A percentile compares a stretch with the other conserved stretches of the same genome.
These are phyloP conservation scores for Apiospora aurea DNA, from an alignment of 2,329 filamentous ascomycete genomes.

Conservation along the genomic window DNA sequence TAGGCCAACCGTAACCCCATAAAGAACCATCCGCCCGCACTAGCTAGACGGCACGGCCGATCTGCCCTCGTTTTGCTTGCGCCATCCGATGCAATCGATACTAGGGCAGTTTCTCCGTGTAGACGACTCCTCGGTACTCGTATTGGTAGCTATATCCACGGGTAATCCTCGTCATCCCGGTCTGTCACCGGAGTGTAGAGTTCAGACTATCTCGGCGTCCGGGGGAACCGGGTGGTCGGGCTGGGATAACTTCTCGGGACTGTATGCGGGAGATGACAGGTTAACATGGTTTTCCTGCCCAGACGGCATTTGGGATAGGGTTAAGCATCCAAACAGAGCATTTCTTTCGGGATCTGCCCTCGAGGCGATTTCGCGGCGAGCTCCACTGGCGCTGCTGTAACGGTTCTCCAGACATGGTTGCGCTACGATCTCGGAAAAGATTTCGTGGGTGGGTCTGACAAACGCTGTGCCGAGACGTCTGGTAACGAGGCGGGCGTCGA, in stretches of 20 bases:
- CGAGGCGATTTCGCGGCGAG: background rate
- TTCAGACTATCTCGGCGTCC: no score
- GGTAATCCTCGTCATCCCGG: background rate
- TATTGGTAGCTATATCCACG: background rate
- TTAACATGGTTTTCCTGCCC: no score
- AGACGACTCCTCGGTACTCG: background rate
- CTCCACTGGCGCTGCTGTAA: background rate
- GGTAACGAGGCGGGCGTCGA: background rate
- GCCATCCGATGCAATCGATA: background rate
- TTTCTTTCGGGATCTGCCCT: background rate
- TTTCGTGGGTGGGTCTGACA: background rate
- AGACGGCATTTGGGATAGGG: no score
- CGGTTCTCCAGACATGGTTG: slow-evolving; percentile 3
- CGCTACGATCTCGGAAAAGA: slow-evolving; percentile 16
- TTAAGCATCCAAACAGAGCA: background rate
- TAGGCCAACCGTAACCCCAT: background rate
- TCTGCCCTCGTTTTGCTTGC: background rate
- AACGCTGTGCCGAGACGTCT: background rate
- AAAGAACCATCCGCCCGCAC: background rate
- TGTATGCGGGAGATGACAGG: no score
- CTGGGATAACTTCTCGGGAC: no score
- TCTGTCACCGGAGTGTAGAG: no score
- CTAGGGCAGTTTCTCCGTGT: background rate
- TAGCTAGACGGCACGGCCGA: background rate
- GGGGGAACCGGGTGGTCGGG: no score